Evolutionary conservation across 2,329 filamentous ascomycete species (phyloP), one percentile per base, ranked within the genome.

Genomic region (Aspergillus fischeri): DNA sequence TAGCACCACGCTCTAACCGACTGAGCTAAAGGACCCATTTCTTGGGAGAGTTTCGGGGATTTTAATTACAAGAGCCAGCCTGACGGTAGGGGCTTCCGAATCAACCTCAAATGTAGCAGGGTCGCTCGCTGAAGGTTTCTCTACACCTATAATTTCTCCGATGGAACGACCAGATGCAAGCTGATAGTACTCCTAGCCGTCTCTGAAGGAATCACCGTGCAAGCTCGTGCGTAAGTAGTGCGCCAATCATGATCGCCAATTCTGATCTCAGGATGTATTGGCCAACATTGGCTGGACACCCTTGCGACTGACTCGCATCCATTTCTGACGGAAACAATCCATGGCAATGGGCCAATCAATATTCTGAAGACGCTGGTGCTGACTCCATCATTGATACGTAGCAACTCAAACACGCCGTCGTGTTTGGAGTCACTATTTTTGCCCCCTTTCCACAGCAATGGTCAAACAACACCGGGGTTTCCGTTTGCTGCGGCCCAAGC

Each of bases 1-100:
- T 59, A 59, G 57, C 57, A 59, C 54, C 41, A 57, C 57, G 57
- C 57, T 59, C 57, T 59, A 59, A 59, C 57, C 57, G 38, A 59
- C 57, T 59, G 57, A 59, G 54, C 57, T 59, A 59, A 41, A 45
- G 47, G 57, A 59, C 57, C 55, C 0, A 6, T 11, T 47, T 47
- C 4, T 14, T 25, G 20, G 1, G 4, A 17, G 25, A 9, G 2
- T 2, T 14, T 10, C 10, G 0, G 3, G 14, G 6, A 14, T 6
- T 14, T 14, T 27, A 3, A 4, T 6, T 27, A 47, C 21, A 47
- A 10, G 21, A 47, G 44, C 11, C 24, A n/a, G 2, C 3, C 0
- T 7, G 6, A 24, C 1, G 0, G 3, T 8, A 11, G 21, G 11
- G 20, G 24, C 21, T 8, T 44, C n/a, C 10, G 4, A 11, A 4